These are phyloP conservation scores for Przewalskia tangutica DNA, from an alignment of 257 asterid species.

Conservation along the genomic window DNA sequence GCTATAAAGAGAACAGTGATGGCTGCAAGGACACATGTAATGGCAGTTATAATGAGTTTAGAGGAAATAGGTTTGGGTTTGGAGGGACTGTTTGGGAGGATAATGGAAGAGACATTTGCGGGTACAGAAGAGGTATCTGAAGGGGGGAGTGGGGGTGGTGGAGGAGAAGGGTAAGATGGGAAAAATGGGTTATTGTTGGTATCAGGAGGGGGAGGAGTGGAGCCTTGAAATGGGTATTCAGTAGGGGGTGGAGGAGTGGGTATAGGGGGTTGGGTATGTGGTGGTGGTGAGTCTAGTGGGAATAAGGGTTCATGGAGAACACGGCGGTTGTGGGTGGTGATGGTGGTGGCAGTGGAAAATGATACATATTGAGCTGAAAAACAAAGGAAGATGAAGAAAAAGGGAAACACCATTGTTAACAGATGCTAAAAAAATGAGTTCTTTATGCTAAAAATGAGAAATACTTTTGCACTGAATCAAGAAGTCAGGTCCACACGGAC, in stretches of 20 bases:
- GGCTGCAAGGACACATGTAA: conserved; percentile 11
- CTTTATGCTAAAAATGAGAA: neutral
- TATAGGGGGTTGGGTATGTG: neutral
- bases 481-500: too few relatives aligned
- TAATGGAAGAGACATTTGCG: conserved; percentile 15
- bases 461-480: neutral
- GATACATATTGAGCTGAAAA: neutral
- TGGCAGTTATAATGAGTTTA: conserved; percentile 10
- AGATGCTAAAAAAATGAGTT: too few relatives aligned
- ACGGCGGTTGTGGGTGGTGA: conserved; percentile 16
- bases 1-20: neutral
- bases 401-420: neutral
- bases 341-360: neutral
- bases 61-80: conserved; percentile 2
- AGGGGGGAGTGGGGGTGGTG: conserved; percentile 4
- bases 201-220: neutral
- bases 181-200: conserved; percentile 3
- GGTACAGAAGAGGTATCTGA: neutral
- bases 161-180: conserved; percentile 4
- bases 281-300: conserved; percentile 7
- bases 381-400: neutral
- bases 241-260: neutral
- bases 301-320: conserved; percentile 18
- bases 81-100: neutral
- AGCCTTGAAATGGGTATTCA: conserved; percentile 8